Evolutionary conservation across 2,329 filamentous ascomycete species (phyloP), one percentile per base, ranked within the genome.

Genomic region (Xylariomycetidae sp.): DNA sequence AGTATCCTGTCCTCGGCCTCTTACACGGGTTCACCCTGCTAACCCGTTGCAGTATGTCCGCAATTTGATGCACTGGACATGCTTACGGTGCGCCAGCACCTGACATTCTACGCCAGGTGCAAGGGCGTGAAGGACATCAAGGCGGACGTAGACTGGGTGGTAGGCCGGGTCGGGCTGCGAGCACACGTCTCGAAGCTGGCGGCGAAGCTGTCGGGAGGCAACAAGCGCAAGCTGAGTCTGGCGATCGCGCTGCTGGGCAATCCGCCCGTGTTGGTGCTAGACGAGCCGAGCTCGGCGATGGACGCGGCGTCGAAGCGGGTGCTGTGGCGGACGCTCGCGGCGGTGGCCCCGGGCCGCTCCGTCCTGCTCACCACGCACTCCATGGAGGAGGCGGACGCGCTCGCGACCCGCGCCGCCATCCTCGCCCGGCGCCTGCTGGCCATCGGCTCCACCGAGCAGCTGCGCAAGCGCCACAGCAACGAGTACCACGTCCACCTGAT

Each of bases 301-400:
- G 86, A 82, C 19, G 72, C 72, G 10, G 73, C 72, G 45, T 75
- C 72, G 46, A 76, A 76, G 70, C 90, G 84, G 6, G 35, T 34
- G 19, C 85, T 89, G 72, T 88, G 84, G 84, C 72, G 72, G 29
- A 85, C 81, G 0, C 68, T 89, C 1, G 70, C 71, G 6, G 67
- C 73, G 2, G 72, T 87, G 8, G 73, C 76, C 0, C 72, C 76
- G 0, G 81, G 82, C 0, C 71, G 84, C 19, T 76, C 76, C 1
- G 65, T 88, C 0, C 64, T 89, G 0, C 68, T 89, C 23, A 88
- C 83, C 0, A 89, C 84, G 0, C 84, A 89, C 53, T 79, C 72
- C 9, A 88, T 89, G 82, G 83, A 89, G 52, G 85, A 89, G 56
- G 84, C 84, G 2, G 82, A 87, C 45, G 82, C 82, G 1, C 65